Evolutionary conservation across 192 early-diverging fungal species (phyloP), one percentile per base, ranked within the genome.

Genomic region (Coemansia nantahalensis): DNA sequence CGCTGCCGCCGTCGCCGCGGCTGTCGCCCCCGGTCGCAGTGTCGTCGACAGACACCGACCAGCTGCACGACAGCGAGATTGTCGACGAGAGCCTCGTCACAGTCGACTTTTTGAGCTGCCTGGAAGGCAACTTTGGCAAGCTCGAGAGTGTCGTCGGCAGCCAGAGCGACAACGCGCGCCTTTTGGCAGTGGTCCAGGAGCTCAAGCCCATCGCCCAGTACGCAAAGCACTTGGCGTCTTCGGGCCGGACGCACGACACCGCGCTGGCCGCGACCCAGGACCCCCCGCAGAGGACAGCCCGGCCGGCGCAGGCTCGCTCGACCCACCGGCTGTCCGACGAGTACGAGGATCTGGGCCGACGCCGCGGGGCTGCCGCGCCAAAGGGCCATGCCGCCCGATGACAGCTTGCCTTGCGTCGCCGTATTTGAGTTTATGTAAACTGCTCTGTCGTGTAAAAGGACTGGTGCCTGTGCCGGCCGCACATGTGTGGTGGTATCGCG

Each of bases 171-270:
- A 33, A 15, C 16, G 41, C 16, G 39, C 40, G 1, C 12, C 23
- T 67, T n/a, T 46, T 48, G 21, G 53, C 36, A 10, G 62, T 50
- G 9, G 62, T 54, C 33, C 64, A 64, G 12, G 71, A 75, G 59
- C 65, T 75, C 42, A 75, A 75, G 39, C 71, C 71, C 9, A 67
- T 75, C 31, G 62, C 59, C 1, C 71, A 65, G 8, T 75, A 75
- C 28, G 64, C 71, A 26, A 67, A 75, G 60, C 59, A 66, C 28
- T 39, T 75, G 16, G 57, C 64, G 8, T 51, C 51, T 14, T 56
- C 64, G 4, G 45, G 8, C 31, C 31, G 31, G 8, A 1, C 10
- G 31, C 10, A 1, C 31, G 31, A 28, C 4, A 7, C 26, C 26
- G 26, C 4, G 16, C 35, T 21, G 24, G 37, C 31, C 4, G 17